These are phyloP conservation scores for Gremmenia infestans DNA, from an alignment of 2,329 filamentous ascomycete species.

Conservation along the genomic window DNA sequence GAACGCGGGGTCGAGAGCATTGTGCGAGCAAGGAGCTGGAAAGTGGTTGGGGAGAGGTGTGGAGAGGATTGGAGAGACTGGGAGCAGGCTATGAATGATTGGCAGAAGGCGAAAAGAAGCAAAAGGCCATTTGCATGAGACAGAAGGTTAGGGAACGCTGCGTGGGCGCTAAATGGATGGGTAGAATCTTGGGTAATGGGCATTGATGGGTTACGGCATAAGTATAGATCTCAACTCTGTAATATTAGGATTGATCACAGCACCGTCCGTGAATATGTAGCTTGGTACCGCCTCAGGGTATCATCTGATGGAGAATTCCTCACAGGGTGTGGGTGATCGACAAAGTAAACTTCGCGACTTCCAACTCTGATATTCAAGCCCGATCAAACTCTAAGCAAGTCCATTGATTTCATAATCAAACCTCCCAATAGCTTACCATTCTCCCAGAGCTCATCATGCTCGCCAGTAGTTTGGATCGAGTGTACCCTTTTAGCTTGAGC, in stretches of 20 bases:
- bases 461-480: conserved; percentile 45
- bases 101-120: conserved; percentile 41
- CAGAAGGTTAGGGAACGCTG: background rate
- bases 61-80: conserved; percentile 52
- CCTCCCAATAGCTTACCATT: conserved; percentile 52
- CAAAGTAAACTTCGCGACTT: no score
- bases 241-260: background rate
- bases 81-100: conserved; percentile 60
- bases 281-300: no score
- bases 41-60: conserved; percentile 71
- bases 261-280: no score
- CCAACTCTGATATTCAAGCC: no score
- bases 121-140: background rate
- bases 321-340: no score
- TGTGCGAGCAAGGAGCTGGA: conserved; percentile 78
- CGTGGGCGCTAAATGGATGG: background rate
- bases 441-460: conserved; percentile 62
- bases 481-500: conserved; percentile 14
- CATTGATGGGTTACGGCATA: background rate
- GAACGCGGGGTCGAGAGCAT: conserved; percentile 75
- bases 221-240: background rate
- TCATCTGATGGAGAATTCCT: no score
- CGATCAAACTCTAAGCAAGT: background rate
- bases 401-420: conserved; percentile 32
- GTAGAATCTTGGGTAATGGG: no score